Percentiles rank a stretch among this genome's conserved stretches.
Conservation (phyloP, 257 asterid species). For the Knoxia roxburghii region DNA sequence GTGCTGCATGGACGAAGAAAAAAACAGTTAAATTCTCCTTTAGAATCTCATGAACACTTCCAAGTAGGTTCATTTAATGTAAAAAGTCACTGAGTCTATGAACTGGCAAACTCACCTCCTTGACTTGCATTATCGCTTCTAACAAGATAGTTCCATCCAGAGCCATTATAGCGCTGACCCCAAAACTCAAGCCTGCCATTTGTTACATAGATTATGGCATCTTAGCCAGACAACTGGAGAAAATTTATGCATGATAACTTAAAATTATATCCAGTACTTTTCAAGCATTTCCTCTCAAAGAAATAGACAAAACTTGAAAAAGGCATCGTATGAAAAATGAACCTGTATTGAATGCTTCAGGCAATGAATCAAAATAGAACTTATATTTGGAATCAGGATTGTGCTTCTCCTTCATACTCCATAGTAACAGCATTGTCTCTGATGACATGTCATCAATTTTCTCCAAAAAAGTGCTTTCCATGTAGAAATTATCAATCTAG, state of each 20-base stretch:
- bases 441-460: conserved; percentile 62
- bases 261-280: background rate
- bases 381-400: conserved; percentile 49
- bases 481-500: conserved; percentile 7
- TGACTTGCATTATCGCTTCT: conserved; percentile 89
- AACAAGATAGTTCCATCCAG: conserved; percentile 86
- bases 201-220: conserved; percentile 10
- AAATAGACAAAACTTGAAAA: background rate
- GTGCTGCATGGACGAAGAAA: conserved; percentile 52
- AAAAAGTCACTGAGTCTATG: background rate
- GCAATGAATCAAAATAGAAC: conserved; percentile 73
- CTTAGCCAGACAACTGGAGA: conserved; percentile 13
- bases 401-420: conserved; percentile 99
- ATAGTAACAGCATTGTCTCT: conserved; percentile 87
- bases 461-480: conserved; percentile 64
- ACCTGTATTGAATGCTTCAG: conserved; percentile 75
- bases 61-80: background rate
- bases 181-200: conserved; percentile 86
- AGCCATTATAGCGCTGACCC: conserved; percentile 73
- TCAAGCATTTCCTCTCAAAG: background rate
- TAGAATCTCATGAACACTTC: conserved; percentile 1
- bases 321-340: conserved; percentile 2
- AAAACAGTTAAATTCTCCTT: conserved; percentile 1
- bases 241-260: conserved; percentile 4
- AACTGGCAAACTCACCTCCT: conserved; percentile 55